phyloP scores from a whole-genome alignment of 2,329 filamentous ascomycete species.

The Hypoxylon sp. region DNA sequence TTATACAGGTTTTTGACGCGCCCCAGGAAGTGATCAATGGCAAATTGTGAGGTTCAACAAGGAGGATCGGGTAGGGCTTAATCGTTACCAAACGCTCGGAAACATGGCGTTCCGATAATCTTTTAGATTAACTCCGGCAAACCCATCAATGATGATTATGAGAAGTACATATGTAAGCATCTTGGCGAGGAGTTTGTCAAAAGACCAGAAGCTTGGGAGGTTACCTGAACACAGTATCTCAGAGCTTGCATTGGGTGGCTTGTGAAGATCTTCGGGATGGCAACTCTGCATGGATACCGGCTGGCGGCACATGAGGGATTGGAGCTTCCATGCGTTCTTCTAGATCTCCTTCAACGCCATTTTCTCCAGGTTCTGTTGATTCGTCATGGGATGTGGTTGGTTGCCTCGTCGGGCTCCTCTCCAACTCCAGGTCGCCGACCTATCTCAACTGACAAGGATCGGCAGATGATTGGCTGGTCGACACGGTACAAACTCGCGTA shows the following conservation, averaged over 20 bases:
- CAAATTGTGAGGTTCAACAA: slow-evolving; percentile 18
- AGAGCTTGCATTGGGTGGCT: slow-evolving; percentile 19
- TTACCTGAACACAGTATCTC: not conserved
- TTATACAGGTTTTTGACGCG: slow-evolving; percentile 9
- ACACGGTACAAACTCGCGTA: slow-evolving; percentile 20
- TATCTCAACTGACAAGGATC: slow-evolving; percentile 13
- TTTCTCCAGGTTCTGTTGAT: slow-evolving; percentile 22
- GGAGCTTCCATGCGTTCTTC: slow-evolving; percentile 44
- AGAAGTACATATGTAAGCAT: slow-evolving; percentile 1
- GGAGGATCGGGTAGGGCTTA: slow-evolving; percentile 36
- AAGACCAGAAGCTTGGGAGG: not conserved
- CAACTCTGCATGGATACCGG: slow-evolving; percentile 27
- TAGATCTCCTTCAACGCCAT: slow-evolving; percentile 38
- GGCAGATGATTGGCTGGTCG: slow-evolving; percentile 33
- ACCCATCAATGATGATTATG: slow-evolving; percentile 19
- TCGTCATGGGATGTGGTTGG: slow-evolving; percentile 37
- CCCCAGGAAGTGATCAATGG: slow-evolving; percentile 25
- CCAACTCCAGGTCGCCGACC: slow-evolving; percentile 41
- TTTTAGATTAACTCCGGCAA: slow-evolving; percentile 17
- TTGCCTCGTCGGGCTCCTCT: slow-evolving; percentile 43
- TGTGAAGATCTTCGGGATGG: slow-evolving; percentile 35
- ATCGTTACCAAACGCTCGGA: slow-evolving; percentile 39
- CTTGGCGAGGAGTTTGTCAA: slow-evolving; percentile 22
- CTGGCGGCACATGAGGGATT: slow-evolving; percentile 27
- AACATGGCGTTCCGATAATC: slow-evolving; percentile 40